phyloP scores from a whole-genome alignment of 305 asterid species.

The Fraxinus paxiana region DNA sequence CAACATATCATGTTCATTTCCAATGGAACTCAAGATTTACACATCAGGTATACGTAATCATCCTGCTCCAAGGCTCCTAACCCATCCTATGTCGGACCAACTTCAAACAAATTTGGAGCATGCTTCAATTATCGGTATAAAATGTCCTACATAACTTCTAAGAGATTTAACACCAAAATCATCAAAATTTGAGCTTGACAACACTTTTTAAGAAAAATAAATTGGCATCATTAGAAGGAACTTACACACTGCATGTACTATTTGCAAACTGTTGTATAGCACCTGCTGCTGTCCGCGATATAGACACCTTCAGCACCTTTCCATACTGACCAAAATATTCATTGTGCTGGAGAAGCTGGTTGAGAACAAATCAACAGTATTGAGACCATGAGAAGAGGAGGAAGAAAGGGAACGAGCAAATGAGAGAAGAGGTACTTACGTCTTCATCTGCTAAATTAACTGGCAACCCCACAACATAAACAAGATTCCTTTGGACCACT shows the following conservation, averaged over 20 bases:
- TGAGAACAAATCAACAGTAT: conserved; percentile 9
- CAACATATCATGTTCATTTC: background rate
- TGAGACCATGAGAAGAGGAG: conserved; percentile 13
- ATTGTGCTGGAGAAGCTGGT: conserved; percentile 73
- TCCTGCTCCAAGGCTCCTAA: conserved; percentile 6
- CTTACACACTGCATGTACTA: conserved; percentile 97
- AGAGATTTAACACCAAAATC: background rate
- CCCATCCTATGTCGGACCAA: conserved; percentile 1
- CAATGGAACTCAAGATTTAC: conserved; percentile 9
- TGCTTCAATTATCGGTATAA: conserved; percentile 17
- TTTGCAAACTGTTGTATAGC: conserved; percentile 83
- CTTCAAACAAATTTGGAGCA: background rate
- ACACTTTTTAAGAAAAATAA: background rate
- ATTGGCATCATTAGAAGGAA: conserved; percentile 16
- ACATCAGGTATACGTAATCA: background rate
- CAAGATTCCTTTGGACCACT: conserved; percentile 90
- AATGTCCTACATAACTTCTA: conserved; percentile 5
- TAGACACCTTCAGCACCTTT: conserved; percentile 85
- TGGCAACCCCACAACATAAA: conserved; percentile 89
- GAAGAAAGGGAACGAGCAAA: background rate
- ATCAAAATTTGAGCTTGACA: background rate
- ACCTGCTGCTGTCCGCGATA: conserved; percentile 89
- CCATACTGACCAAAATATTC: conserved; percentile 93
- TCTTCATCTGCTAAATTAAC: conserved; percentile 89
- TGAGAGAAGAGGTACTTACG: conserved; percentile 31